Conservation (phyloP, 768 basidiomycete genomes). For the Kwoniella shandongensis region DNA sequence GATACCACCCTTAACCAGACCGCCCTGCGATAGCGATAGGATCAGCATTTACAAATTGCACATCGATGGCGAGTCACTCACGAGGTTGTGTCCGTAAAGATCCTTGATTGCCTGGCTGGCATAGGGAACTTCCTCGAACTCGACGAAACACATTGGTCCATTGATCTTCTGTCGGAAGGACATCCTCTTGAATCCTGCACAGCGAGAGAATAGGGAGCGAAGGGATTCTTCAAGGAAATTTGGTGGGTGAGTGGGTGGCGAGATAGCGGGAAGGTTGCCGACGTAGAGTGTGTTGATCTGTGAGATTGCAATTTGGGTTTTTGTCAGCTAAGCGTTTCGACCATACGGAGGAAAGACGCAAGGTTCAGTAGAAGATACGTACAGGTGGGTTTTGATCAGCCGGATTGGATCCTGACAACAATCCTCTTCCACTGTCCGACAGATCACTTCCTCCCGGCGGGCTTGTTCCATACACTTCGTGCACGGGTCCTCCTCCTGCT, state of each 20-base stretch:
- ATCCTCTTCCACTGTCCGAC: slow-evolving; percentile 29
- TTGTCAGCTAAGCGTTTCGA: slow-evolving; percentile 9
- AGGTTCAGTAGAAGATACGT: slow-evolving; percentile 46
- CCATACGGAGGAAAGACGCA: background rate
- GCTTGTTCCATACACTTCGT: slow-evolving; percentile 26
- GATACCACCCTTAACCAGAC: slow-evolving; percentile 93
- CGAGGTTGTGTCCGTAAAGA: slow-evolving; percentile 83
- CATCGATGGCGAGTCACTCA: slow-evolving; percentile 23
- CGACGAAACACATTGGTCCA: slow-evolving; percentile 99
- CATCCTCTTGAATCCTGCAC: slow-evolving; percentile 83
- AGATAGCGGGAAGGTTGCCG: slow-evolving; percentile 88
- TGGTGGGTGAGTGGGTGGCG: slow-evolving; percentile 65
- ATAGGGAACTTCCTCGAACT: slow-evolving; percentile 87
- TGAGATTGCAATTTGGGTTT: background rate
- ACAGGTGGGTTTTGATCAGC: slow-evolving; percentile 92
- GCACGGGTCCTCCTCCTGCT: slow-evolving; percentile 3
- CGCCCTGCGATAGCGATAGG: slow-evolving; percentile 56
- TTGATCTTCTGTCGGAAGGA: slow-evolving; percentile 95
- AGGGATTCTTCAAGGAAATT: slow-evolving; percentile 84
- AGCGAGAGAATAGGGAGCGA: slow-evolving; percentile 73
- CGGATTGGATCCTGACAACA: slow-evolving; percentile 48
- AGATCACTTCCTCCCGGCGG: slow-evolving; percentile 42
- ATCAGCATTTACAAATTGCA: background rate
- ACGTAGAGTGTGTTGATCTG: slow-evolving; percentile 98
- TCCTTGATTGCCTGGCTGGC: slow-evolving; percentile 87